Evolutionary conservation across 164 flowering plant genomes (phyloP).

Genomic region (Echeveria elegans): DNA sequence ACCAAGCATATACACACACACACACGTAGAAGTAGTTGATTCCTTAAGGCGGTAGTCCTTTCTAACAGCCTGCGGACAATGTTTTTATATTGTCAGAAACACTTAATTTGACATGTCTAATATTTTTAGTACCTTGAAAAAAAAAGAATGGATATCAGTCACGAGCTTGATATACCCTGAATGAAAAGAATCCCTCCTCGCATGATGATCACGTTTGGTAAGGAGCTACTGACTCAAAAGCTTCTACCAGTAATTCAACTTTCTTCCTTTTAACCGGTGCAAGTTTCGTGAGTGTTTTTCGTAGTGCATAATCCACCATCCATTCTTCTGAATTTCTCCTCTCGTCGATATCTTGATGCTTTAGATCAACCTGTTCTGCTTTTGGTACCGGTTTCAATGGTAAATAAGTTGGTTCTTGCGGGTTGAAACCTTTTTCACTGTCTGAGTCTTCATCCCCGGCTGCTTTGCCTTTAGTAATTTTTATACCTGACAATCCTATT

Average conservation of each 20-base stretch:
- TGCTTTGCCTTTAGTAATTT: conserved; percentile 19
- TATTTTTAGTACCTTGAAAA: too few relatives aligned
- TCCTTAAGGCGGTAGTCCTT: neutral
- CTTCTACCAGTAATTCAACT: conserved; percentile 67
- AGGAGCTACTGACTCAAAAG: conserved; percentile 57
- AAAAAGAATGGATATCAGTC: conserved; percentile 19
- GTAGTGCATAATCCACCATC: conserved; percentile 68
- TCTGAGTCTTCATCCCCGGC: conserved; percentile 10
- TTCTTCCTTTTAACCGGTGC: conserved; percentile 52
- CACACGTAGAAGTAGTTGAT: neutral
- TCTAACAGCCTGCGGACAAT: neutral
- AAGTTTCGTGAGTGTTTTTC: conserved; percentile 41
- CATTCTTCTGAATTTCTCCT: conserved; percentile 64
- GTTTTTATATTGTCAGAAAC: neutral
- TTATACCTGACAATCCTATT: conserved; percentile 9
- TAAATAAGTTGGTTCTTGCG: conserved; percentile 48
- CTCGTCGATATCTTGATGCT: conserved; percentile 50
- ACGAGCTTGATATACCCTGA: conserved; percentile 44
- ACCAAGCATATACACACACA: too few relatives aligned
- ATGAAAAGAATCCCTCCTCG: conserved; percentile 18
- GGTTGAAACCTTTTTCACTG: conserved; percentile 37
- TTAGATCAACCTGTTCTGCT: conserved; percentile 62
- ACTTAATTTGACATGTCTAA: neutral
- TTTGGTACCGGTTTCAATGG: conserved; percentile 41
- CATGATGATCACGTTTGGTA: conserved; percentile 24